A percentile compares a stretch with the other conserved stretches of the same genome.
phyloP scores from a whole-genome alignment of 2,329 filamentous ascomycete genomes.

The Phoma herbarum region DNA sequence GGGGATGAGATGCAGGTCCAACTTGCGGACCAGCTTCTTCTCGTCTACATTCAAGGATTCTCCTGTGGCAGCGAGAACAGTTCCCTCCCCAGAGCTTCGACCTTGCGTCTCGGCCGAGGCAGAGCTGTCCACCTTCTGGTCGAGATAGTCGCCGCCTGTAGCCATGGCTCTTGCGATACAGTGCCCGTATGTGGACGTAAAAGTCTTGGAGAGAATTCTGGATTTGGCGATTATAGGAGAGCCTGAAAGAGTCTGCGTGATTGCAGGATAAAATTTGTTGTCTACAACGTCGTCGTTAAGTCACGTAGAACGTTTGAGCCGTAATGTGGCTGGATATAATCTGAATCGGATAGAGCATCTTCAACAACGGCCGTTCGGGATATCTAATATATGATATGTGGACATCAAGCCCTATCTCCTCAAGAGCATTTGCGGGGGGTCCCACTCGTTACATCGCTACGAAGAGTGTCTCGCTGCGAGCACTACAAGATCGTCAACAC shows the following conservation, averaged over 20 bases:
- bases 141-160: background rate
- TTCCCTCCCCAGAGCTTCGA: background rate
- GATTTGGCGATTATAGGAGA: background rate
- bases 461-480: background rate
- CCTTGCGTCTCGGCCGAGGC: background rate
- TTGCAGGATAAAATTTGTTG: background rate
- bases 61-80: background rate
- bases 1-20: slow-evolving; percentile 71
- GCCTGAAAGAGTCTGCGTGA: too few species aligned
- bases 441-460: background rate
- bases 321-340: background rate
- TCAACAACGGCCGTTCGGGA: background rate
- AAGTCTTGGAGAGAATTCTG: background rate
- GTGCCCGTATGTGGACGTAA: background rate
- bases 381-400: background rate
- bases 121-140: background rate
- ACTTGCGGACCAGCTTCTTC: slow-evolving; percentile 67
- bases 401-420: background rate
- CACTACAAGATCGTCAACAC: background rate
- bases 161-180: background rate
- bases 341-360: background rate
- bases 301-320: background rate
- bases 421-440: background rate
- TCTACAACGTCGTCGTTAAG: background rate
- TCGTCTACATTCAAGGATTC: slow-evolving; percentile 49